These are phyloP conservation scores for Pilatotrama ljubarskyi DNA, from an alignment of 768 basidiomycete genomes.

Conservation along the genomic window DNA sequence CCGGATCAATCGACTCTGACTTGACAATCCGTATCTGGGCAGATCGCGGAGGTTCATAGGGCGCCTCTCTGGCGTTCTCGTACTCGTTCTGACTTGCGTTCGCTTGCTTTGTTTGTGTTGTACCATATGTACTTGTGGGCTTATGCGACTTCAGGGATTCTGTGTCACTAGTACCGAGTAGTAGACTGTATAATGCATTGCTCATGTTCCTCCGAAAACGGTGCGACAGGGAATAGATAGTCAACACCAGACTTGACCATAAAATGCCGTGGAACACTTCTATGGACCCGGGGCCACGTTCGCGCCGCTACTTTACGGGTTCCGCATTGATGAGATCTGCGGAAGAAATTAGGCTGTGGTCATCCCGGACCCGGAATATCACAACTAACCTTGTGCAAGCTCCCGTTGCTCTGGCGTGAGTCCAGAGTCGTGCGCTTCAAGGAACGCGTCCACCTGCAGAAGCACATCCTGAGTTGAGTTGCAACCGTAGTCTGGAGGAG, in stretches of 20 bases:
- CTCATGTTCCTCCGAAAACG: slow-evolving; percentile 14
- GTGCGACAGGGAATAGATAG: slow-evolving; percentile 21
- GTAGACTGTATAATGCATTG: slow-evolving; percentile 14
- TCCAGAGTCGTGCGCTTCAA: slow-evolving; percentile 90
- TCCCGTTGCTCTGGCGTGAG: slow-evolving; percentile 78
- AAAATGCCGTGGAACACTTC: slow-evolving; percentile 2
- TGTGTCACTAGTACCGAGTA: slow-evolving; percentile 3
- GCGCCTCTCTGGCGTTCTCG: background rate
- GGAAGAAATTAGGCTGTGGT: too few relatives aligned
- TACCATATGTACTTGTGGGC: slow-evolving; percentile 8
- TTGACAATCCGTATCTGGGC: slow-evolving; percentile 82
- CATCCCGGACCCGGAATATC: too few relatives aligned
- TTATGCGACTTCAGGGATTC: background rate
- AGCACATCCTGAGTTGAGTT: background rate
- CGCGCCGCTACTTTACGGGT: slow-evolving; percentile 43
- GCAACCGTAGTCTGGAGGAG: background rate
- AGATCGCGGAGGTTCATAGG: slow-evolving; percentile 40
- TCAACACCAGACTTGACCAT: slow-evolving; percentile 13
- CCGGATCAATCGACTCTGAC: slow-evolving; percentile 84
- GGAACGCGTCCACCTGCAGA: slow-evolving; percentile 82
- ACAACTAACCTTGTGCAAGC: slow-evolving; percentile 72
- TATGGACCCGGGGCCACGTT: background rate
- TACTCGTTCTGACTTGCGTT: background rate
- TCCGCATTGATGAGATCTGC: slow-evolving; percentile 63
- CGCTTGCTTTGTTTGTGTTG: slow-evolving; percentile 4